These are phyloP conservation scores for Coprinellus aureogranulatus DNA, from an alignment of 768 basidiomycete genomes.

Conservation along the genomic window DNA sequence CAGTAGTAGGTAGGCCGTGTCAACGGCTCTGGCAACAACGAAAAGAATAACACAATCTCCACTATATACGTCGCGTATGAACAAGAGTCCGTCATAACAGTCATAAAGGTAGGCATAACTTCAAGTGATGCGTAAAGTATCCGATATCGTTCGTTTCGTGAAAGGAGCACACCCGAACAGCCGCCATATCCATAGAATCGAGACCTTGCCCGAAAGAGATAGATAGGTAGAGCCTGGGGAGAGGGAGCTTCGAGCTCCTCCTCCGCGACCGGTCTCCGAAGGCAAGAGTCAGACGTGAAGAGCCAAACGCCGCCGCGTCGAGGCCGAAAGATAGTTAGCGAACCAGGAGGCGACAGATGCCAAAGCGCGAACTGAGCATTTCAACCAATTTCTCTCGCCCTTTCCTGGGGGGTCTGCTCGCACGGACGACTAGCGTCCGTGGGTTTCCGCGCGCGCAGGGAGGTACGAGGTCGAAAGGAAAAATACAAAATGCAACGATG, in stretches of 20 bases:
- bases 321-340: not conserved
- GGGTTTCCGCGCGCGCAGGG: constrained; percentile 13
- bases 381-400: not conserved
- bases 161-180: constrained; percentile 7
- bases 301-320: not conserved
- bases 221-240: not conserved
- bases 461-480: not conserved
- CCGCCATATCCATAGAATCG: not conserved
- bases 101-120: constrained; percentile 11
- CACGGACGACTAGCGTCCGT: constrained; percentile 8
- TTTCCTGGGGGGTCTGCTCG: constrained; percentile 10
- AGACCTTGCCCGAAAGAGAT: not conserved
- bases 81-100: constrained; percentile 6
- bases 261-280: constrained; percentile 5
- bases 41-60: constrained; percentile 9
- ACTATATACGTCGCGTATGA: constrained; percentile 9
- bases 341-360: not conserved
- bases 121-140: constrained; percentile 7
- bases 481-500: not conserved
- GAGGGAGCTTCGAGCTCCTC: constrained; percentile 3
- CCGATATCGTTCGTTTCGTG: not conserved
- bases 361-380: not conserved
- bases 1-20: not conserved
- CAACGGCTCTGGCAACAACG: constrained; percentile 8
- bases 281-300: not conserved